Evolutionary conservation across 345 rosid genomes (phyloP), one percentile per base, ranked within the genome.

Genomic region (Eucalyptus viminalis): DNA sequence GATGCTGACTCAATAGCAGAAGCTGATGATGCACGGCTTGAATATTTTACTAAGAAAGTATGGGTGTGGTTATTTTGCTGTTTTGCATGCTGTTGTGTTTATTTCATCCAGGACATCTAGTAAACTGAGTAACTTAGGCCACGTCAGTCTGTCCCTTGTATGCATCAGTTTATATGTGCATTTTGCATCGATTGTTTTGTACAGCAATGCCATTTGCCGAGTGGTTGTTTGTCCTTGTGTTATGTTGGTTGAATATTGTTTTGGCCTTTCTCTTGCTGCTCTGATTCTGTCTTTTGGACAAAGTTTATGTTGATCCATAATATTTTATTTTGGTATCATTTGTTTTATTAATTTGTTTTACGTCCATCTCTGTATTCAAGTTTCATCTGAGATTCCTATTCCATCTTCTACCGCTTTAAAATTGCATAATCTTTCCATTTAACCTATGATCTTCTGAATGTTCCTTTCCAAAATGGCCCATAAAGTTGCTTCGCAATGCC

Each of bases 11-110:
- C 97, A 44, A 89, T 94, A 67, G 90, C 65, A 86, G 92, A 94
- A 69, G 97, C 86, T 15, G 96, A 95, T 89, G 93, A 95, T 93
- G 98, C 97, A 72, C 99, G 99, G 88, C 93, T 95, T 89, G 99
- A 96, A 76, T 94, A 96, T 90, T 97, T 97, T 90, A 88, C 95
- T 60, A 94, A 93, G 90, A 97, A 97, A 97, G 99, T 97, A 44
- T 9, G 62, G 44, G 45, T 31, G 47, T 58, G 43, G 43, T 53
- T 51, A 34, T n/a, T 86, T 53, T 86, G 86, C 91, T 43, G n/a
- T 86, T 86, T 86, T 50, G 60, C 34, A 17, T 17, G 40, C 87
- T 86, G 24, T 29, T 50, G 7, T 51, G 19, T 47, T 86, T 34
- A 86, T 86, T 47, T 47, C 40, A 86, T 72, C 40, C 45, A 10